Evolutionary conservation across 2,329 filamentous ascomycete species (phyloP).

Genomic region (Colletotrichum australisinense): DNA sequence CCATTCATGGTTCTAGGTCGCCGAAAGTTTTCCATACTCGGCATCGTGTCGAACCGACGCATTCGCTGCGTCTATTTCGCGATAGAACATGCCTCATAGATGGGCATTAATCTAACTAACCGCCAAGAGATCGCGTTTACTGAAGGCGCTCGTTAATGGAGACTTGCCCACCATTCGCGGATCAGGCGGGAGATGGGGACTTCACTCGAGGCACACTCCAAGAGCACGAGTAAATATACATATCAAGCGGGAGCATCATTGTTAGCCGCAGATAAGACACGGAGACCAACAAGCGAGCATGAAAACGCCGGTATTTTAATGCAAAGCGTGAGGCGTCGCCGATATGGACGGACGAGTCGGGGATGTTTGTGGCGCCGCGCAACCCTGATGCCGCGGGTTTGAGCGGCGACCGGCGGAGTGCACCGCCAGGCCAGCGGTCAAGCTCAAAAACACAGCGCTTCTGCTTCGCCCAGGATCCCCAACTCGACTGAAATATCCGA

Average conservation of each 20-base stretch:
- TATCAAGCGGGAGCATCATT: neutral
- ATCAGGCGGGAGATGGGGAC: neutral
- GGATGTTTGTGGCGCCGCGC: constrained; percentile 21
- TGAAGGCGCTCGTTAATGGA: neutral
- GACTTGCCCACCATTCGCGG: neutral
- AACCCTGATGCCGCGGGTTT: constrained; percentile 25
- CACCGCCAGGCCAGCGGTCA: constrained; percentile 21
- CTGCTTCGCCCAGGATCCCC: constrained; percentile 4
- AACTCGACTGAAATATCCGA: constrained; percentile 9
- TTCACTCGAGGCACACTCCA: neutral
- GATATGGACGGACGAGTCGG: neutral
- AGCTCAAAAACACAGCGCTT: no score
- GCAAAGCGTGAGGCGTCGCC: neutral
- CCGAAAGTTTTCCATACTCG: neutral
- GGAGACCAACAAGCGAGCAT: neutral
- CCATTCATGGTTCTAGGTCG: neutral
- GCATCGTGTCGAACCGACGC: neutral
- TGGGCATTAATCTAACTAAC: neutral
- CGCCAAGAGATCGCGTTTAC: neutral
- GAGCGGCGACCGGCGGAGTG: constrained; percentile 18
- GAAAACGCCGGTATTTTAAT: neutral
- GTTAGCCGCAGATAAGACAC: neutral
- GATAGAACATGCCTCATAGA: neutral
- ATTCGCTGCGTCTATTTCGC: neutral
- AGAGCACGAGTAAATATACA: neutral